Base-by-base conservation (phyloP, 202 grass and related monocot genomes). In the Schoenoplectus triqueter region DNA sequence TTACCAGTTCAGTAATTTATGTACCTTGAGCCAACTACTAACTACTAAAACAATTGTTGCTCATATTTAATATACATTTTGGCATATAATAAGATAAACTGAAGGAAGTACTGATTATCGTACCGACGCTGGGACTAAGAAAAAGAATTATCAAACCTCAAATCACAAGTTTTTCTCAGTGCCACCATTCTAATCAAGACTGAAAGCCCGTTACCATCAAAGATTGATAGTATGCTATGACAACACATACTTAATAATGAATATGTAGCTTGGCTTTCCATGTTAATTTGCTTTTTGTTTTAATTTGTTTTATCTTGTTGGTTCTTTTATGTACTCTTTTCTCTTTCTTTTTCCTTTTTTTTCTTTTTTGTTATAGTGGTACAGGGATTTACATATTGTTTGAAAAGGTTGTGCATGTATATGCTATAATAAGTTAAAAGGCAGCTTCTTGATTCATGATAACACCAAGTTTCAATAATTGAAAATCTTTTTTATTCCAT, bases 161-260 rank as follows among this genome's bases (percentile, higher is more conserved):
- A 42, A 40, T 74, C n/a, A 46, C 2, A n/a, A 47, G 14, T 46
- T 17, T 9, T 74, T 74, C 3, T 41, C 11, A 41, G 66, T 69
- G 47, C 69, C 47, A 74, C 48, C 18, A 52, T 54, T 51, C 9
- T 48, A 52, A 48, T 52, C 3, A 52, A 52, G 2, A 52, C 9
- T 31, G 31, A 31, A 31, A 31, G 95, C 1, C 89, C 91, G 2
- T 88, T 98, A 85, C 92, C 95, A 31, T 95, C 95, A 9, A 85
- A 93, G 59, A 87, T 85, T 0, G 95, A 98, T 83, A 98, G 77
- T 86, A 95, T 98, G 95, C 88, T 98, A 82, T 97, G 67, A 97
- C 10, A 69, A 48, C 52, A 55, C 39, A 79, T 45, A 79, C 22
- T 61, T 52, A 51, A 59, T 69, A 50, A 75, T 44, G 17, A 50